Base-by-base conservation (phyloP, 805 yeast species). In the Ogataea paraovalis region DNA sequence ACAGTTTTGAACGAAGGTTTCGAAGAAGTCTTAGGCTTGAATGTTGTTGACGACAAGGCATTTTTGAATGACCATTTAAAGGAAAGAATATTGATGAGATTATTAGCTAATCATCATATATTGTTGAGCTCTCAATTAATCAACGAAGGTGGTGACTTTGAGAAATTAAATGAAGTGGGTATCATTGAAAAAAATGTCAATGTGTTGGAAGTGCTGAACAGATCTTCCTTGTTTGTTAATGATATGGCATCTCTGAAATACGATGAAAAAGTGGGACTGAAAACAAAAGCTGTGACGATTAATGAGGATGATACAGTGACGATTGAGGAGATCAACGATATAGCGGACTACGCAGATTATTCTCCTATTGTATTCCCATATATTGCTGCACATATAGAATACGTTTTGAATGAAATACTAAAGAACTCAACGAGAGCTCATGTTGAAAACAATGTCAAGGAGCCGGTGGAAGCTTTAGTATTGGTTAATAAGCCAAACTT, bases 371-470 rank as follows among this genome's bases (percentile, higher is more conserved):
- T 69, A 21, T 80, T 91, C 61, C 92, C 97, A 0, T 92, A 89
- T 64, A 85, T 92, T 39, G 88, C 94, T 19, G 83, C 84, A 40
- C 96, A 91, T 62, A 66, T 94, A 44, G 97, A 92, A 62, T 92
- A 94, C 61, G 81, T 92, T 42, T 72, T 90, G 47, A 87, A 87
- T 20, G 99, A 92, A 67, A 68, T 92, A 19, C 73, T 92, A 56
- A 92, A 92, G 66, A 92, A 92, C 65, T 79, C 96, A 5, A 82
- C 85, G 52, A 70, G 97, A 46, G 96, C 99, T 0, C 90, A 87
- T 46, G 84, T 92, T 45, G 98, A 92, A 62, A 79, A 79, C 47
- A 61, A 69, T 18, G 66, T 74, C 8, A 67, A 36, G n/a, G 53
- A 60, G 3, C 84, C 85, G 9, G 66, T 82, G 2, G 53, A 69